These are phyloP conservation scores for Candida sp. DNA, from an alignment of 1,139 yeast genomes.

Conservation along the genomic window DNA sequence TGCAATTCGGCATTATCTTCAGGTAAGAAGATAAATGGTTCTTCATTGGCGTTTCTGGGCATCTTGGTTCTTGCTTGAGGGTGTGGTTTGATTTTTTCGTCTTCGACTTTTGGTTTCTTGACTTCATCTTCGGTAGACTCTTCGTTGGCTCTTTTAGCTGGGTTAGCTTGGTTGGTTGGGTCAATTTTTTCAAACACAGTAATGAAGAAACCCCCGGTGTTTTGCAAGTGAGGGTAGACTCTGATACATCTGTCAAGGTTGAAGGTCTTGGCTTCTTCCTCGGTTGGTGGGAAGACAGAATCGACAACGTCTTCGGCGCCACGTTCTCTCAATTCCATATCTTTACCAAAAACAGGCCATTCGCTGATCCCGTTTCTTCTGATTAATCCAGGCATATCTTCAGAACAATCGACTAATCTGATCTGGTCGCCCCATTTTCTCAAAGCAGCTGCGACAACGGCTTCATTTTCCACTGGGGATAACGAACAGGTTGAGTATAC, in stretches of 20 bases:
- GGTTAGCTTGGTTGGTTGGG: slow-evolving; percentile 18
- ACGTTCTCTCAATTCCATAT: slow-evolving; percentile 53
- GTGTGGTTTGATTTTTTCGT: slow-evolving; percentile 12
- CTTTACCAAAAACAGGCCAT: slow-evolving; percentile 90
- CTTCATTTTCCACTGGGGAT: slow-evolving; percentile 96
- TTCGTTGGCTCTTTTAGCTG: slow-evolving; percentile 24
- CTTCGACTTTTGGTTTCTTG: slow-evolving; percentile 30
- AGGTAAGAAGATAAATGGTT: slow-evolving; percentile 81
- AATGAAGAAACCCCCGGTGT: slow-evolving; percentile 97
- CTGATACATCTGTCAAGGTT: slow-evolving; percentile 80
- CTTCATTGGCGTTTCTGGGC: slow-evolving; percentile 92
- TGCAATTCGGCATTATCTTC: slow-evolving; percentile 63
- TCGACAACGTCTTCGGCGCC: slow-evolving; percentile 51
- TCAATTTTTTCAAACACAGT: slow-evolving; percentile 81
- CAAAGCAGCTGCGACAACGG: slow-evolving; percentile 91
- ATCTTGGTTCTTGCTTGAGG: slow-evolving; percentile 60
- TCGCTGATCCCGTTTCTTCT: slow-evolving; percentile 69
- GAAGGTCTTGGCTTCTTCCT: slow-evolving; percentile 62
- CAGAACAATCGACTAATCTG: slow-evolving; percentile 66
- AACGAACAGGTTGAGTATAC: slow-evolving; percentile 97
- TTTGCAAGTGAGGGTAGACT: slow-evolving; percentile 96
- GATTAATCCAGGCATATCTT: slow-evolving; percentile 72
- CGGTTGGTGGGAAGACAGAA: slow-evolving; percentile 78
- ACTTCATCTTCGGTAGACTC: slow-evolving; percentile 26
- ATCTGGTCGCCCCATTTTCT: slow-evolving; percentile 72